These are phyloP conservation scores for Cladosporium sp. DNA, from an alignment of 2,329 filamentous ascomycete species.

Conservation along the genomic window DNA sequence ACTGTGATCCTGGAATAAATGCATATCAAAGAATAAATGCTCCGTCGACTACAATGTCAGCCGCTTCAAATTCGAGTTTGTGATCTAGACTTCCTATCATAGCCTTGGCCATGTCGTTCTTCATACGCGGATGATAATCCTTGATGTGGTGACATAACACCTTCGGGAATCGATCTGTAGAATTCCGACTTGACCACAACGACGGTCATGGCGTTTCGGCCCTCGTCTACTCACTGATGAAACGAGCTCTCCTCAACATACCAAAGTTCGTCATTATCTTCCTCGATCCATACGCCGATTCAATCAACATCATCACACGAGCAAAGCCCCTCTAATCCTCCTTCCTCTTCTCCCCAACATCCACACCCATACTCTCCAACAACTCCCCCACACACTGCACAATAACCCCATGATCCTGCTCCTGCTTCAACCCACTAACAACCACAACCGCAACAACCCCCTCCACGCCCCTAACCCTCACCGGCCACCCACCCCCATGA, in stretches of 20 bases:
- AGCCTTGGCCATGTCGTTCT: background rate
- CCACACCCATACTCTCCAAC: slow-evolving; percentile 37
- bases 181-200: background rate
- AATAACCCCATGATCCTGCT: slow-evolving; percentile 76
- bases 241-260: background rate
- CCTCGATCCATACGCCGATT: background rate
- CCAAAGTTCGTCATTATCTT: background rate
- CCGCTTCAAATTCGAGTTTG: background rate
- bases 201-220: background rate
- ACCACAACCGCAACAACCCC: slow-evolving; percentile 74
- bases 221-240: background rate
- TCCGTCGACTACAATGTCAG: background rate
- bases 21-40: background rate
- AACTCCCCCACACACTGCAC: slow-evolving; percentile 66
- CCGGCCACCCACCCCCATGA: slow-evolving; percentile 74
- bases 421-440: slow-evolving; percentile 73
- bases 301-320: background rate
- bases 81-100: background rate
- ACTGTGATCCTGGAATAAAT: background rate
- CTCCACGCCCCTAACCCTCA: slow-evolving; percentile 71
- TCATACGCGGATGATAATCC: background rate
- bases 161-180: background rate
- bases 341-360: slow-evolving; percentile 36
- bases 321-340: slow-evolving; percentile 37
- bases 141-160: background rate